These are phyloP conservation scores for Acanthamoeba triangularis DNA, from an alignment of 208 protist genomes.

Conservation along the genomic window DNA sequence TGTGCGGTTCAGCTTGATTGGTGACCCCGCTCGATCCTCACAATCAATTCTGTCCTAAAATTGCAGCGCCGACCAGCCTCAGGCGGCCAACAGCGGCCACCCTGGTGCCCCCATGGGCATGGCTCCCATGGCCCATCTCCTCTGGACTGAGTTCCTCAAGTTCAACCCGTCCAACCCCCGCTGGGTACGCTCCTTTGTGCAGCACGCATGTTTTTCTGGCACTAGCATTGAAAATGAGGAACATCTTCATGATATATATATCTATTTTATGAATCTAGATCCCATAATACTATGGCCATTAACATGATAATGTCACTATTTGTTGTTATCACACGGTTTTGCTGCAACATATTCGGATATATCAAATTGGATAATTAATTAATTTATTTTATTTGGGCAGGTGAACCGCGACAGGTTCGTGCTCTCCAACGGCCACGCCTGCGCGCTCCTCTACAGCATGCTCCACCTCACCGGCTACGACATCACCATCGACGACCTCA, in stretches of 20 bases:
- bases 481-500: slow-evolving; percentile 98
- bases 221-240: neutral
- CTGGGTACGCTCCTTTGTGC: slow-evolving; percentile 90
- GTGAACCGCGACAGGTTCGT: slow-evolving; percentile 99
- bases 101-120: slow-evolving; percentile 96
- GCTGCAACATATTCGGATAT: neutral
- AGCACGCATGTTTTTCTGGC: no score
- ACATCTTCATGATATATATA: neutral
- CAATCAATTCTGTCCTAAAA: neutral
- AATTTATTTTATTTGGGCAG: no score
- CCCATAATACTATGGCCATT: neutral
- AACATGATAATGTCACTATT: neutral
- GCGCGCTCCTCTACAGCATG: slow-evolving; percentile 98
- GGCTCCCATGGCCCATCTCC: slow-evolving; percentile 96
- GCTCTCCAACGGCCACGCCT: slow-evolving; percentile 99
- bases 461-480: slow-evolving; percentile 98
- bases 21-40: neutral
- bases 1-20: neutral
- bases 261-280: no score
- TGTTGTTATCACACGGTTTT: neutral
- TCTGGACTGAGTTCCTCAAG: slow-evolving; percentile 97
- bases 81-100: slow-evolving; percentile 97
- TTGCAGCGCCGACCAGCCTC: slow-evolving; percentile 67
- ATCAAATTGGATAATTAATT: neutral
- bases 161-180: slow-evolving; percentile 95